Percentiles rank a stretch among this genome's conserved stretches.
Conservation (phyloP, 2,329 filamentous ascomycete genomes). For the Boeremia lycopersici region DNA sequence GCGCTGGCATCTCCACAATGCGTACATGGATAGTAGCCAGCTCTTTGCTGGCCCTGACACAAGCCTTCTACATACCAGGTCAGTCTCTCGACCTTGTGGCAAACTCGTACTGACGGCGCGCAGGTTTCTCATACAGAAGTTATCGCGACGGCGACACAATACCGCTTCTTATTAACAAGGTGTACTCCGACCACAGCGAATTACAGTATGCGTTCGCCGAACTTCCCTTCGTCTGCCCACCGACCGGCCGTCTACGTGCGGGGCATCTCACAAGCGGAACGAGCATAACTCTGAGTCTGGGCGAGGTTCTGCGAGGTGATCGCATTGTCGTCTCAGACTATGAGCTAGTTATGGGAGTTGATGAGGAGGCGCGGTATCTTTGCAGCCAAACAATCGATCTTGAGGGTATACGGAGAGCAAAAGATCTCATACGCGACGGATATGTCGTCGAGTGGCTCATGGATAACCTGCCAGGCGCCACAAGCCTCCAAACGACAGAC, state of each 20-base stretch:
- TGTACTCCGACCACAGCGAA: constrained; percentile 87
- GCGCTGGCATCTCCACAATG: constrained; percentile 19
- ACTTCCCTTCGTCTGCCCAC: constrained; percentile 84
- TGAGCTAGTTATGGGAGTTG: constrained; percentile 76
- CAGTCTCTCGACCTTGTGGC: neutral
- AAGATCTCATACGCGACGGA: constrained; percentile 74
- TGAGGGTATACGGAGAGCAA: constrained; percentile 69
- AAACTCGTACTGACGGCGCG: neutral
- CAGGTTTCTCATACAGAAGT: constrained; percentile 82
- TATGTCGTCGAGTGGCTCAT: constrained; percentile 95
- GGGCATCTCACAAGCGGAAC: constrained; percentile 76
- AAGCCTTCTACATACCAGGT: constrained; percentile 85
- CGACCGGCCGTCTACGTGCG: constrained; percentile 69
- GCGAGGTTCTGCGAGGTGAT: constrained; percentile 85
- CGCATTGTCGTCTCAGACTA: constrained; percentile 85
- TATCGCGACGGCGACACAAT: constrained; percentile 78
- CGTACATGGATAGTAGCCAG: constrained; percentile 24
- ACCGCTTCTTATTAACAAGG: constrained; percentile 88
- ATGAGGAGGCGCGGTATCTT: constrained; percentile 73
- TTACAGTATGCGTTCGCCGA: constrained; percentile 92
- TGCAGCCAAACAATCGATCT: constrained; percentile 72
- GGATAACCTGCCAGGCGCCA: constrained; percentile 87
- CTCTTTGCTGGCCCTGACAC: constrained; percentile 49
- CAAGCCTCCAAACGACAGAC: constrained; percentile 85
- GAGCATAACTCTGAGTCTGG: constrained; percentile 80